Evolutionary conservation across 306 rosid species (phyloP).

Genomic region (Trifolium subterraneum): DNA sequence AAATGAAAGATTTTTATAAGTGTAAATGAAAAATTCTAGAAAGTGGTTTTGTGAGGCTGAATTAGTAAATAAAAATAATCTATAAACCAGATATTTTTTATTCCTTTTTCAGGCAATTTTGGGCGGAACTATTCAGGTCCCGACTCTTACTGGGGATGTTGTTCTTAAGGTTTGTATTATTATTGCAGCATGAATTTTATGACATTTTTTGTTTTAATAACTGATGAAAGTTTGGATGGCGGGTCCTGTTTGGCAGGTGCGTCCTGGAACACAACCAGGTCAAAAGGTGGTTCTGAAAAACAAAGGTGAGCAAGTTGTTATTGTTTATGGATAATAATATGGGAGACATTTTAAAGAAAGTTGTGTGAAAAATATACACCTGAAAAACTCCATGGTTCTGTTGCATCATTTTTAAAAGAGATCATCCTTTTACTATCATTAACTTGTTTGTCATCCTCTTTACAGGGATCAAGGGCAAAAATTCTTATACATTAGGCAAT

Average conservation of each 20-base stretch:
- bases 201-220: slow-evolving; percentile 24
- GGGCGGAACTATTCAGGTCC: slow-evolving; percentile 91
- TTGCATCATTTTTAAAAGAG: slow-evolving; percentile 1
- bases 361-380: not conserved
- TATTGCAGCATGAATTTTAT: slow-evolving; percentile 13
- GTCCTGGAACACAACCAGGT: slow-evolving; percentile 86
- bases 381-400: slow-evolving; percentile 14
- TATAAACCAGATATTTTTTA: not conserved
- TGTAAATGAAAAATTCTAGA: not conserved
- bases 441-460: slow-evolving; percentile 9
- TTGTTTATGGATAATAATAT: slow-evolving; percentile 9
- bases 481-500: slow-evolving; percentile 73
- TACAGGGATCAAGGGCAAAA: slow-evolving; percentile 76
- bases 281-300: slow-evolving; percentile 92
- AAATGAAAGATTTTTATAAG: not conserved
- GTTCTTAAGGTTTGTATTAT: slow-evolving; percentile 76
- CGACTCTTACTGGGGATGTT: slow-evolving; percentile 86
- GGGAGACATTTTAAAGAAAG: not conserved
- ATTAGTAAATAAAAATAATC: too few species aligned
- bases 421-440: slow-evolving; percentile 13
- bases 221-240: slow-evolving; percentile 27
- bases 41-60: not conserved
- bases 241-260: slow-evolving; percentile 61
- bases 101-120: slow-evolving; percentile 68
- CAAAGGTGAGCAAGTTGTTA: slow-evolving; percentile 70